These are phyloP conservation scores for Paraglomus brasilianum DNA, from an alignment of 192 early-diverging fungal genomes.

Conservation along the genomic window DNA sequence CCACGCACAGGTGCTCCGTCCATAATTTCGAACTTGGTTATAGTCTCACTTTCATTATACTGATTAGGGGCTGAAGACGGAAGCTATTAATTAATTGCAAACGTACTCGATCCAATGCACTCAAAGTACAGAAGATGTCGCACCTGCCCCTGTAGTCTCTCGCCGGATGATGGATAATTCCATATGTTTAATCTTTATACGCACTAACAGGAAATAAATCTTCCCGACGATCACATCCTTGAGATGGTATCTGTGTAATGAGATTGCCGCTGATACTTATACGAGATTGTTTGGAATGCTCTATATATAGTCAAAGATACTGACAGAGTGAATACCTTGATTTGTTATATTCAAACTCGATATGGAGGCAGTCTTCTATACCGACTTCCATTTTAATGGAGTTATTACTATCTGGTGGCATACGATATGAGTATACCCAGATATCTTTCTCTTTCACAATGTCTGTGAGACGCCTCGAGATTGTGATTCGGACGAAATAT, in stretches of 20 bases:
- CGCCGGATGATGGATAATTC: conserved; percentile 97
- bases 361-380: conserved; percentile 98
- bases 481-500: conserved; percentile 94
- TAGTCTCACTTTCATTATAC: conserved; percentile 98
- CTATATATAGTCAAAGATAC: conserved; percentile 6
- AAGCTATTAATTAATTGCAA: conserved; percentile 1
- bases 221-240: conserved; percentile 99
- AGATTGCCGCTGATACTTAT: neutral
- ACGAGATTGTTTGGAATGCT: neutral
- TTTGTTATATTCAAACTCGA: conserved; percentile 99
- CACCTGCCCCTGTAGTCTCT: conserved; percentile 90
- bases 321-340: conserved; percentile 66
- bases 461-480: conserved; percentile 82
- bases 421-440: conserved; percentile 97
- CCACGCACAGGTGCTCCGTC: conserved; percentile 96
- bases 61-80: conserved; percentile 76
- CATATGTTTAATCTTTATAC: conserved; percentile 99
- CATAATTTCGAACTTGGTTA: conserved; percentile 99
- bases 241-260: conserved; percentile 76
- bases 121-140: conserved; percentile 6
- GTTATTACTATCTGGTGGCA: conserved; percentile 88
- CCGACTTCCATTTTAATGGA: conserved; percentile 99
- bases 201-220: conserved; percentile 97
- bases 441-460: conserved; percentile 92
- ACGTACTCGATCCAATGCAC: no score